Evolutionary conservation across 768 basidiomycete species (phyloP).

Genomic region (Tricholoma furcatifolium): DNA sequence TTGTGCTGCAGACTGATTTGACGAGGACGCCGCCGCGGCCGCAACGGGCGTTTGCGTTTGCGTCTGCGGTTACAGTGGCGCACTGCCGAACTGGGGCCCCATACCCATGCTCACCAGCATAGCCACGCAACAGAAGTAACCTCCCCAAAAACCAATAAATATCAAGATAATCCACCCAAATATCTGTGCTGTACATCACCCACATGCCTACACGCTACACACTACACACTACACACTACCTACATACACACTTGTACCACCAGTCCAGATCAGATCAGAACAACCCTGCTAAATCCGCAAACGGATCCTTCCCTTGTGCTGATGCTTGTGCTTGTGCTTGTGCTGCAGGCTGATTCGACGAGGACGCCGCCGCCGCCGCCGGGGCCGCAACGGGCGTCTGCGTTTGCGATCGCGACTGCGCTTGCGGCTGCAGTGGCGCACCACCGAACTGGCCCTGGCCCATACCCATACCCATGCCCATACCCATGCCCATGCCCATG

Average conservation of each 20-base stretch:
- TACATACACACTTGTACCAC: neutral
- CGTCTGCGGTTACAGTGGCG: slow-evolving; percentile 17
- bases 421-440: slow-evolving; percentile 16
- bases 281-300: slow-evolving; percentile 77
- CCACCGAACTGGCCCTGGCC: neutral
- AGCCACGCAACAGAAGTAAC: too few relatives aligned
- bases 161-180: neutral
- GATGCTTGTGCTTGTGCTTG: slow-evolving; percentile 1
- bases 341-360: neutral
- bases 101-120: slow-evolving; percentile 17
- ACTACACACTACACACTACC: neutral
- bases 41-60: slow-evolving; percentile 12
- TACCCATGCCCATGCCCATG: slow-evolving; percentile 13
- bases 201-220: neutral
- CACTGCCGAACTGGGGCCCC: neutral
- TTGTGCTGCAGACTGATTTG: neutral
- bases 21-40: slow-evolving; percentile 9
- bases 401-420: slow-evolving; percentile 14
- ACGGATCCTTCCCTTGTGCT: slow-evolving; percentile 70
- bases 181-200: too few relatives aligned
- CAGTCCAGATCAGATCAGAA: slow-evolving; percentile 45
- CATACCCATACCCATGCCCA: slow-evolving; percentile 12
- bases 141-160: too few relatives aligned
- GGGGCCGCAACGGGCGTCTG: slow-evolving; percentile 10
- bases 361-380: slow-evolving; percentile 6